These are phyloP conservation scores for Hypoxylon sp. DNA, from an alignment of 2,329 filamentous ascomycete species.

Conservation along the genomic window DNA sequence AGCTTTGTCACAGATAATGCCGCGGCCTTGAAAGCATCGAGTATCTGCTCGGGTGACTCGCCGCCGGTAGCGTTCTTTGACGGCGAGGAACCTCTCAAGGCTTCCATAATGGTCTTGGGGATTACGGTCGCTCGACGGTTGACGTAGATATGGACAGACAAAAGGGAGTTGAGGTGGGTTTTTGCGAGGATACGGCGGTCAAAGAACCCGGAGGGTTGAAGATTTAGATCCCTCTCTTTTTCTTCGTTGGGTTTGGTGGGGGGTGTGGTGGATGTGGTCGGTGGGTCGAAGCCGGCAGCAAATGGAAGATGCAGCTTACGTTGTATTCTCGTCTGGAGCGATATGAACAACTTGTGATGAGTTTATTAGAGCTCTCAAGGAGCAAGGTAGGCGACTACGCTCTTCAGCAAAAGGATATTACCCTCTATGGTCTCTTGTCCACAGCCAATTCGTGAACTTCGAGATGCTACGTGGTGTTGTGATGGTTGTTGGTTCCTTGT, in stretches of 20 bases:
- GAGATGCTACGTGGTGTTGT: constrained; percentile 38
- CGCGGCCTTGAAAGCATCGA: constrained; percentile 92
- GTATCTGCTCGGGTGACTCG: constrained; percentile 75
- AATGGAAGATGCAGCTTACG: constrained; percentile 42
- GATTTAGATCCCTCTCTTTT: constrained; percentile 41
- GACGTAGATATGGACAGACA: constrained; percentile 11
- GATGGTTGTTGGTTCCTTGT: constrained; percentile 26
- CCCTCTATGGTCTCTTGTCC: constrained; percentile 1
- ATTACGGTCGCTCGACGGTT: constrained; percentile 7
- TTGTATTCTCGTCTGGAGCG: constrained; percentile 22
- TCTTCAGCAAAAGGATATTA: neutral
- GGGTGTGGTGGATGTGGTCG: constrained; percentile 36
- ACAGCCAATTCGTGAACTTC: constrained; percentile 17
- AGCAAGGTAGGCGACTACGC: constrained; percentile 13
- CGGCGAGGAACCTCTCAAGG: constrained; percentile 53
- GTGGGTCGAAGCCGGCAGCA: constrained; percentile 45
- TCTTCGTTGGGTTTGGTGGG: constrained; percentile 48
- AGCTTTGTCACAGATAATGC: constrained; percentile 95
- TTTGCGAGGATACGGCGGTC: constrained; percentile 26
- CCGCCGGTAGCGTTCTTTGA: constrained; percentile 55
- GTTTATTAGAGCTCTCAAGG: constrained; percentile 15
- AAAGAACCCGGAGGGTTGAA: constrained; percentile 18
- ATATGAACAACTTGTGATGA: constrained; percentile 30
- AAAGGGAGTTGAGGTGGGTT: constrained; percentile 11
- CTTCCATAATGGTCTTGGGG: constrained; percentile 46